Conservation (phyloP, 73 alveolate species). For the Tetrahymena thermophila region DNA sequence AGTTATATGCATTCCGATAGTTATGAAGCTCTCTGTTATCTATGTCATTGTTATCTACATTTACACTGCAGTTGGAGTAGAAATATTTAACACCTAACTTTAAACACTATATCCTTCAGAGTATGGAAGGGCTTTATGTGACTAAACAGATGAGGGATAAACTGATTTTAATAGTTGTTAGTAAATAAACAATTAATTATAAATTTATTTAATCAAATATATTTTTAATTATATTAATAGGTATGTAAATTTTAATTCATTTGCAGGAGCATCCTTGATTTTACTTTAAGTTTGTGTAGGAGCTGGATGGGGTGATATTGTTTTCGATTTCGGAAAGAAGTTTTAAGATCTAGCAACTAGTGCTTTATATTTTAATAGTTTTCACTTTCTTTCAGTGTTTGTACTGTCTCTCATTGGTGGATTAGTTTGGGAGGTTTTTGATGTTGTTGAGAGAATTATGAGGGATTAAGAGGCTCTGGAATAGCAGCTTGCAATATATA, state of each 20-base stretch:
- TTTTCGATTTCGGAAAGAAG: slow-evolving; percentile 1
- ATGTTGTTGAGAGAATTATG: slow-evolving; percentile 17
- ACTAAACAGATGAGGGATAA: neutral
- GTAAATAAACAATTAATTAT: neutral
- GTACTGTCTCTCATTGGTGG: slow-evolving; percentile 33
- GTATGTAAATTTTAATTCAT: slow-evolving; percentile 16
- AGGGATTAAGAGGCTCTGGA: neutral
- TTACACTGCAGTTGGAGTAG: slow-evolving; percentile 10
- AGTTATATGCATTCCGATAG: slow-evolving; percentile 26
- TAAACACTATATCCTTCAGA: neutral
- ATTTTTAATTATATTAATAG: neutral
- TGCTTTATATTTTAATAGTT: slow-evolving; percentile 4
- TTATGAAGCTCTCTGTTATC: slow-evolving; percentile 10
- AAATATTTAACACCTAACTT: neutral
- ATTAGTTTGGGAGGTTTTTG: slow-evolving; percentile 40
- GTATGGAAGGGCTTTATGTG: neutral
- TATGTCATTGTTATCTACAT: slow-evolving; percentile 7
- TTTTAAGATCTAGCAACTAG: neutral
- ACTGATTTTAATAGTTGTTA: neutral
- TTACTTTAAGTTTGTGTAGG: slow-evolving; percentile 17
- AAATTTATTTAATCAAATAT: neutral
- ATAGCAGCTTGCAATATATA: neutral
- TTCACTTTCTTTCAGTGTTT: slow-evolving; percentile 26
- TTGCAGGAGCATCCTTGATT: slow-evolving; percentile 19
- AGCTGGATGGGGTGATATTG: slow-evolving; percentile 21